Evolutionary conservation across 345 rosid species (phyloP).

Genomic region (Citrus hindsii): DNA sequence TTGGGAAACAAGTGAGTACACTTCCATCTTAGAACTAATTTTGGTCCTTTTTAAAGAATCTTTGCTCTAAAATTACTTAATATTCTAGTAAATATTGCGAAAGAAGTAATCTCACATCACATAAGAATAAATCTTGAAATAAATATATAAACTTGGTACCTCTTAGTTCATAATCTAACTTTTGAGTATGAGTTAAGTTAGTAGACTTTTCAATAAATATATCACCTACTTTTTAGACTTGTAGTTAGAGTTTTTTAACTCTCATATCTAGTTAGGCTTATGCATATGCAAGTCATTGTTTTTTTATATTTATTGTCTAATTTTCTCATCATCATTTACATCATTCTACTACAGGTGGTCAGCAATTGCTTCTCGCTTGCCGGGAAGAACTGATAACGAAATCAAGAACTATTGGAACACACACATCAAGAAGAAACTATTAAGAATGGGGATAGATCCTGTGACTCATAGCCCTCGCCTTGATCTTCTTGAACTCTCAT

Average conservation of each 20-base stretch:
- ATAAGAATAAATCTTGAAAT: too few species aligned
- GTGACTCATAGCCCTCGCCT: constrained; percentile 72
- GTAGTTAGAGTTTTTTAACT: too few species aligned
- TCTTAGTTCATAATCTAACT: too few species aligned
- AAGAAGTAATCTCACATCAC: too few species aligned
- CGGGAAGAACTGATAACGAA: constrained; percentile 89
- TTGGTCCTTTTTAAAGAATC: too few species aligned
- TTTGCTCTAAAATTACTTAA: too few species aligned
- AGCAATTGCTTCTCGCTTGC: constrained; percentile 72
- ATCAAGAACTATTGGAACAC: constrained; percentile 93
- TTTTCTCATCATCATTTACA: not conserved
- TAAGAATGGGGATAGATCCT: constrained; percentile 87
- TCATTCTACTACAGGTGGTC: constrained; percentile 64
- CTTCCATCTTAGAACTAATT: not conserved
- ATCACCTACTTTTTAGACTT: too few species aligned
- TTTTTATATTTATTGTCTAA: constrained; percentile 3
- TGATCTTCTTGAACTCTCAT: constrained; percentile 53
- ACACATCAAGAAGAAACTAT: constrained; percentile 64
- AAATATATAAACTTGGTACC: too few species aligned
- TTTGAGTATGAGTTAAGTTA: too few species aligned
- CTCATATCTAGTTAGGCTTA: too few species aligned
- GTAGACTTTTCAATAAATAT: too few species aligned
- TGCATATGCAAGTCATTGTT: not conserved
- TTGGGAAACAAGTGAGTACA: constrained; percentile 72
- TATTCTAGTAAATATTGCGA: too few species aligned